These are phyloP conservation scores for Arthrocladium fulminans DNA, from an alignment of 2,329 filamentous ascomycete genomes.

Conservation along the genomic window DNA sequence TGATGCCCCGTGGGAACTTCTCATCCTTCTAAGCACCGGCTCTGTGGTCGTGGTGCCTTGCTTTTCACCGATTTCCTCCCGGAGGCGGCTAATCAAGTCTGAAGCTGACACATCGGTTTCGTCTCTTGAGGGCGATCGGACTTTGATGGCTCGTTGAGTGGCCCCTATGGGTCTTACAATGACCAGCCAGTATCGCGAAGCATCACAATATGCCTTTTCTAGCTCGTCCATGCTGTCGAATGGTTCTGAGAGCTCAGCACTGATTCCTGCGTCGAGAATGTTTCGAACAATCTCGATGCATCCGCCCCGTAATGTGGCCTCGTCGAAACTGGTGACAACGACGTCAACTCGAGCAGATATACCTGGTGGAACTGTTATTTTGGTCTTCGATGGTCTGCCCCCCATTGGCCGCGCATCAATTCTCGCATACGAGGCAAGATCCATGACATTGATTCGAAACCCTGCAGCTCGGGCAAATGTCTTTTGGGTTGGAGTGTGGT, in stretches of 20 bases:
- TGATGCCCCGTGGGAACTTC: conserved; percentile 33
- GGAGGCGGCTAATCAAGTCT: conserved; percentile 71
- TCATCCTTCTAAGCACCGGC: conserved; percentile 28
- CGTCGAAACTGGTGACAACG: conserved; percentile 79
- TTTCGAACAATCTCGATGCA: conserved; percentile 69
- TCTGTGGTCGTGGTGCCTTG: conserved; percentile 45
- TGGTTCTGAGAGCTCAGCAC: conserved; percentile 76
- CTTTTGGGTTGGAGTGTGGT: conserved; percentile 58
- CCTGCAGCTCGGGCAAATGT: conserved; percentile 67
- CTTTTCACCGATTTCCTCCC: conserved; percentile 70
- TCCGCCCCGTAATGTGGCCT: conserved; percentile 61
- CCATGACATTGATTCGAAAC: conserved; percentile 46
- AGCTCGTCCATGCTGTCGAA: conserved; percentile 72
- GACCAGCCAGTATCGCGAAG: conserved; percentile 74
- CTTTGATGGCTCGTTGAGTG: conserved; percentile 58
- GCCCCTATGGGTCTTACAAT: conserved; percentile 55
- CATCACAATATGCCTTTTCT: conserved; percentile 54
- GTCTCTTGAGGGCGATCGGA: conserved; percentile 67
- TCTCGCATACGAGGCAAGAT: conserved; percentile 16
- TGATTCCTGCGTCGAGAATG: conserved; percentile 77
- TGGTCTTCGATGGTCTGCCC: conserved; percentile 22
- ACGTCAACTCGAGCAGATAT: conserved; percentile 58
- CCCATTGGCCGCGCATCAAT: conserved; percentile 6
- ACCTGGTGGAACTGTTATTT: conserved; percentile 24
- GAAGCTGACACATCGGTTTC: conserved; percentile 71